Percentiles rank a stretch among this genome's conserved stretches.
Evolutionary conservation across 2,329 filamentous ascomycete species (phyloP).

Genomic region (Diaporthe vexans): DNA sequence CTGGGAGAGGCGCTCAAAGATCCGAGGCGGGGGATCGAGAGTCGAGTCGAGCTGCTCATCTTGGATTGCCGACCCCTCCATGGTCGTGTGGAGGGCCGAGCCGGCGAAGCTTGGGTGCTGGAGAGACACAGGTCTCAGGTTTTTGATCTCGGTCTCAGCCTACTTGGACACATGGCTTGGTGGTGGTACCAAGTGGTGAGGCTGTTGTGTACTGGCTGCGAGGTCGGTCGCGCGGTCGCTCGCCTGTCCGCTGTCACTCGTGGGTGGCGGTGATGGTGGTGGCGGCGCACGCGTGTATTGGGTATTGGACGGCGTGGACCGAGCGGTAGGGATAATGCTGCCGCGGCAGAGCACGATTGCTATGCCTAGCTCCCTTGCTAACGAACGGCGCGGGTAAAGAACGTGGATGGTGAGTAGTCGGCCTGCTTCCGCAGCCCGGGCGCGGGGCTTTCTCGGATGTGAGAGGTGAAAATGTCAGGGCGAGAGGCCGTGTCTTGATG

Average conservation of each 20-base stretch:
- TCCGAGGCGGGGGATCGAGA: slow-evolving; percentile 74
- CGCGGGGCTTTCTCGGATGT: not conserved
- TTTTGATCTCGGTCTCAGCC: slow-evolving; percentile 38
- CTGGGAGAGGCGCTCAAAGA: slow-evolving; percentile 80
- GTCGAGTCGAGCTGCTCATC: slow-evolving; percentile 60
- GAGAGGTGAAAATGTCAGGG: not conserved
- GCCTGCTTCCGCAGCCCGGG: not conserved
- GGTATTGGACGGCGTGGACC: not conserved
- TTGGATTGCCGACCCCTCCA: slow-evolving; percentile 65
- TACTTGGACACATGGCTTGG: slow-evolving; percentile 40
- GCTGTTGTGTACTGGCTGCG: slow-evolving; percentile 3
- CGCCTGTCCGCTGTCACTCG: slow-evolving; percentile 9
- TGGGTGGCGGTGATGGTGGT: slow-evolving; percentile 5
- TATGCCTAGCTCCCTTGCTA: slow-evolving; percentile 28
- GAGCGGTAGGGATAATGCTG: slow-evolving; percentile 27
- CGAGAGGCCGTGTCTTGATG: slow-evolving; percentile 7
- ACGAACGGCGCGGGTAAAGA: slow-evolving; percentile 29
- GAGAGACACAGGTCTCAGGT: slow-evolving; percentile 43
- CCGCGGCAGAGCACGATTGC: slow-evolving; percentile 10
- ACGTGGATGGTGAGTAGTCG: slow-evolving; percentile 7
- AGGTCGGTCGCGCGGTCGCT: slow-evolving; percentile 8
- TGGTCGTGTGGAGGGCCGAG: slow-evolving; percentile 50
- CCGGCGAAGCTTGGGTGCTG: slow-evolving; percentile 34
- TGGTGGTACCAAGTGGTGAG: slow-evolving; percentile 23
- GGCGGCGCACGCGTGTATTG: slow-evolving; percentile 12